phyloP scores from a whole-genome alignment of 2,329 filamentous ascomycete genomes.

The Raffaelea albimanens region DNA sequence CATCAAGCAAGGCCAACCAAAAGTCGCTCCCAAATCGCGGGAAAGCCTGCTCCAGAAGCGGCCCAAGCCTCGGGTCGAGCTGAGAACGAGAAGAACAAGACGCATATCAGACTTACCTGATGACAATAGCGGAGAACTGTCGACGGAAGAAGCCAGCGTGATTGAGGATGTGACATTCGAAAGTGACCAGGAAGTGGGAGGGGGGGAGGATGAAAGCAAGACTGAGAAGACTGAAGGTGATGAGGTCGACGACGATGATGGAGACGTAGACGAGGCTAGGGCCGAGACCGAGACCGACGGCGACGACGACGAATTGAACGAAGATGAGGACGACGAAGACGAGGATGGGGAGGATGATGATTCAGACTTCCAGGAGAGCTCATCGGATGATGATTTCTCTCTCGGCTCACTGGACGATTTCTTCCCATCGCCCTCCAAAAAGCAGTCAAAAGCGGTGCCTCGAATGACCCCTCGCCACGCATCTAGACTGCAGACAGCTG shows the following conservation, averaged over 20 bases:
- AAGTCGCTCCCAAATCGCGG: background rate
- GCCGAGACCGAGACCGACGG: no score
- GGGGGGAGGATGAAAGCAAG: background rate
- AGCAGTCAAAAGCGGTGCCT: background rate
- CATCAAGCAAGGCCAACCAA: background rate
- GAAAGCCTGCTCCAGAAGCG: background rate
- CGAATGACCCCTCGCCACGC: background rate
- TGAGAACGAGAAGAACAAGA: conserved; percentile 7
- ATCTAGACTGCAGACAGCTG: background rate
- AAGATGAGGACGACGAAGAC: background rate
- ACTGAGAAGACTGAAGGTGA: no score
- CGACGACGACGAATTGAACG: background rate
- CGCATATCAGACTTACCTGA: conserved; percentile 2
- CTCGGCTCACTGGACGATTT: conserved; percentile 4
- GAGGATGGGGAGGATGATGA: conserved; percentile 1
- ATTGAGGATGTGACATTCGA: conserved; percentile 6
- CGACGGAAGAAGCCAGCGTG: conserved; percentile 9
- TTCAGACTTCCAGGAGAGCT: conserved; percentile 10
- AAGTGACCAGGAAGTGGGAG: background rate
- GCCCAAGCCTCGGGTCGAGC: conserved; percentile 4
- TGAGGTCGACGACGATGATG: background rate
- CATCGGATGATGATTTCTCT: conserved; percentile 1
- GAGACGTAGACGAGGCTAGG: background rate
- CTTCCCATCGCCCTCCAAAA: conserved; percentile 3
- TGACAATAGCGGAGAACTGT: conserved; percentile 8